Evolutionary conservation across 257 asterid species (phyloP), one percentile per base, ranked within the genome.

Genomic region (Haberlea rhodopensis): DNA sequence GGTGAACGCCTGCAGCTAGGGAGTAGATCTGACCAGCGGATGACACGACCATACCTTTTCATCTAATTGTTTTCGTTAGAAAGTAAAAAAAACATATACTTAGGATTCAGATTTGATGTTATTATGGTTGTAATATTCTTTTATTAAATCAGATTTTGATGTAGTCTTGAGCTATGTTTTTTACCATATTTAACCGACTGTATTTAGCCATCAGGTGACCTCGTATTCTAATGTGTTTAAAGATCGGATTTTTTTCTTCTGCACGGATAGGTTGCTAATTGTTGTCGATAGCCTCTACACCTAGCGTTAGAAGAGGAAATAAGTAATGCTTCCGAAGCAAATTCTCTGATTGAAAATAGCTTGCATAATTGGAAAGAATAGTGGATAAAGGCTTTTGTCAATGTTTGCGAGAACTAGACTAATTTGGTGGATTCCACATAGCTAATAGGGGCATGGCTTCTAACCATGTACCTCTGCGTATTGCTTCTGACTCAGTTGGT

Each of bases 401-500:
- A 32, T 69, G 68, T 53, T 69, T 69, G 19, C 74, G 43, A n/a
- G 28, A 37, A 55, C 27, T 69, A 55, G 74, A 69, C 5, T 57
- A 69, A 21, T 60, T 69, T 40, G 63, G 63, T 22, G 74, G 74
- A 8, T 62, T 62, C 66, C 31, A 31, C 13, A 5, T 8, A 27
- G 15, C 21, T 1, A 21, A 29, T 29, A 40, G 23, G 29, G 65
- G 45, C 24, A 22, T 60, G 27, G 65, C 16, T 9, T 32, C 10
- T 11, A 32, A 46, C 22, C 52, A 26, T 49, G 19, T 24, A 2
- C 58, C 8, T 48, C 52, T 27, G 28, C 73, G 68, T 1, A 34
- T 69, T 18, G 59, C 67, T 29, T 54, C 66, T 2, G 74, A 61
- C 23, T 60, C 74, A 0, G 74, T 69, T 22, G 75, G 75, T 20